These are phyloP conservation scores for Alternaria triticina DNA, from an alignment of 2,329 filamentous ascomycete species.

Conservation along the genomic window DNA sequence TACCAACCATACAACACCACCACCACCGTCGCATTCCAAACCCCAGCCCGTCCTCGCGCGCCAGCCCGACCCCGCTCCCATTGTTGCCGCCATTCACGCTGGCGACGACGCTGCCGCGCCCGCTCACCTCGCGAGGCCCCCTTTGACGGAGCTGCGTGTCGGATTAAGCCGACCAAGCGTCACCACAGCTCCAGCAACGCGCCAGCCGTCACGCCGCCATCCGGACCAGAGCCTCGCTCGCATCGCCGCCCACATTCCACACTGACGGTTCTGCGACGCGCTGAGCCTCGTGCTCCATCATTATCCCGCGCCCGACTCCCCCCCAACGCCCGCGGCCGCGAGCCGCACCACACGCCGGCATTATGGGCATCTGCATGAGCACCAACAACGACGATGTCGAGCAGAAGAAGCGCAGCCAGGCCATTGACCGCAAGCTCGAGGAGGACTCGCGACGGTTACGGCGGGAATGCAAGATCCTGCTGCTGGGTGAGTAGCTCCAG, in stretches of 20 bases:
- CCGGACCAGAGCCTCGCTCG: conserved; percentile 27
- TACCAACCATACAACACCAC: conserved; percentile 16
- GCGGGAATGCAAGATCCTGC: conserved; percentile 97
- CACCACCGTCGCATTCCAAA: conserved; percentile 10
- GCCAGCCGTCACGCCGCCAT: conserved; percentile 29
- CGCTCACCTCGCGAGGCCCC: conserved; percentile 18
- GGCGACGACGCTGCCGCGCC: conserved; percentile 13
- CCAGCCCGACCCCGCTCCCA: conserved; percentile 7
- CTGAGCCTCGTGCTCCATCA: conserved; percentile 33
- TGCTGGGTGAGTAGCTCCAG: conserved; percentile 73
- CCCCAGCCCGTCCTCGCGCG: conserved; percentile 1
- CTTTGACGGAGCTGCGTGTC: conserved; percentile 25
- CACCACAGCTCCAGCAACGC: conserved; percentile 21
- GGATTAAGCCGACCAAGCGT: conserved; percentile 29
- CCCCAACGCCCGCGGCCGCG: conserved; percentile 37
- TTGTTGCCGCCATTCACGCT: conserved; percentile 15
- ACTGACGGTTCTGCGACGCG: conserved; percentile 34
- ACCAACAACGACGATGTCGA: conserved; percentile 84
- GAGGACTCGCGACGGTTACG: conserved; percentile 92
- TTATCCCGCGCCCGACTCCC: conserved; percentile 8
- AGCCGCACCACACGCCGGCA: conserved; percentile 46
- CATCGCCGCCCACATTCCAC: conserved; percentile 15
- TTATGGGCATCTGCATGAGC: conserved; percentile 95
- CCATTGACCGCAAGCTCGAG: conserved; percentile 91
- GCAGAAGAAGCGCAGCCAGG: conserved; percentile 94